phyloP scores from a whole-genome alignment of 208 protist genomes.

The Leishmania lainsoni region DNA sequence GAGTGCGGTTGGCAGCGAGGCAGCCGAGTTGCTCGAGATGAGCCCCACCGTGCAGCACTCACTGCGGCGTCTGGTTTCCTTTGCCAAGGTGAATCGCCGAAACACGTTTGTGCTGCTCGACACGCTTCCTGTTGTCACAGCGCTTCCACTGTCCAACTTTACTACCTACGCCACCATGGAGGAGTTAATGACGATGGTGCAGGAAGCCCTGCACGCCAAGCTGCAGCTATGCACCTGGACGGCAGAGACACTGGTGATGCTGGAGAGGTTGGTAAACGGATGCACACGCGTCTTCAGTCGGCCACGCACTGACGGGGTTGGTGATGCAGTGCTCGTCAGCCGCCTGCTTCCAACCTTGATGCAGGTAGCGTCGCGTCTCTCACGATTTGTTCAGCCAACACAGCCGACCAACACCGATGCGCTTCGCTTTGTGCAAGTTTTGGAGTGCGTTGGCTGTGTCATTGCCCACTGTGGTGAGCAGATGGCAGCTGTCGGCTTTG shows the following conservation, averaged over 20 bases:
- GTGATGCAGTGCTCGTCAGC: constrained; percentile 14
- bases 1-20: background rate
- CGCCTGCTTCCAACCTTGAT: constrained; percentile 43
- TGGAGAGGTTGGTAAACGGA: constrained; percentile 23
- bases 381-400: constrained; percentile 37
- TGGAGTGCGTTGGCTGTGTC: constrained; percentile 36
- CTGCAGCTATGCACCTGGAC: background rate
- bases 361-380: constrained; percentile 32
- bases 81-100: constrained; percentile 29
- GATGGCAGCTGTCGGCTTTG: constrained; percentile 21
- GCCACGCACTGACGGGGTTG: constrained; percentile 7
- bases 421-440: constrained; percentile 40
- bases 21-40: constrained; percentile 17
- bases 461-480: constrained; percentile 23
- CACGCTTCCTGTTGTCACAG: constrained; percentile 17
- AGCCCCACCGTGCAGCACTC: constrained; percentile 12
- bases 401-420: constrained; percentile 24
- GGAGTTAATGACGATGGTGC: constrained; percentile 19
- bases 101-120: constrained; percentile 24
- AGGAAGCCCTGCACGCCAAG: constrained; percentile 17
- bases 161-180: constrained; percentile 9
- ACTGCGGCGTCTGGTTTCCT: constrained; percentile 33
- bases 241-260: background rate
- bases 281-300: constrained; percentile 28
- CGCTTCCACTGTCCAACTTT: constrained; percentile 12